A percentile compares a stretch with the other conserved stretches of the same genome.
phyloP scores from a whole-genome alignment of 805 yeast genomes.

The Candida insectorum region DNA sequence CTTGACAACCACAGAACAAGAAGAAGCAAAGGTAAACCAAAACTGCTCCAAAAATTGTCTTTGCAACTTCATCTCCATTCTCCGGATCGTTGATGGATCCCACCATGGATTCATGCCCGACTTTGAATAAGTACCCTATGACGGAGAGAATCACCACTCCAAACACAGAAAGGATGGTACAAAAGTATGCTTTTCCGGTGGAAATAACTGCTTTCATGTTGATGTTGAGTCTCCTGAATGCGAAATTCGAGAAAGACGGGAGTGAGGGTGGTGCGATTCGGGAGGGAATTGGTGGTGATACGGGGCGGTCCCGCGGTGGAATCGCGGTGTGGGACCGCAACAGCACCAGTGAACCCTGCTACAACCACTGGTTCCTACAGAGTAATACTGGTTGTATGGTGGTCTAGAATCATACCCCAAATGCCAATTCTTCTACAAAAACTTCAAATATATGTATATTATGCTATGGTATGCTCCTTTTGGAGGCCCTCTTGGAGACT shows the following conservation, averaged over 20 bases:
- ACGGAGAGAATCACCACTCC: slow-evolving; percentile 85
- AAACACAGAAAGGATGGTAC: slow-evolving; percentile 89
- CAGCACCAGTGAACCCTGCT: no score
- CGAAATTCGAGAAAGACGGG: not conserved
- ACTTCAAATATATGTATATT: no score
- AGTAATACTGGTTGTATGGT: no score
- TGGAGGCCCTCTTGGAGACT: no score
- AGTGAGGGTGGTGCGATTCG: not conserved
- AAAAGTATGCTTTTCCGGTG: slow-evolving; percentile 88
- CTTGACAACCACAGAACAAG: slow-evolving; percentile 87
- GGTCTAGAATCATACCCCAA: no score
- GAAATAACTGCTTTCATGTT: slow-evolving; percentile 44
- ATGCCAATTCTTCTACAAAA: no score
- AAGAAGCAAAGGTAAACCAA: slow-evolving; percentile 76
- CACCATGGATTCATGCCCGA: slow-evolving; percentile 84
- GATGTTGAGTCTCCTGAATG: not conserved
- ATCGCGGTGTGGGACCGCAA: no score
- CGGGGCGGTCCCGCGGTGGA: no score
- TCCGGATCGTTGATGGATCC: slow-evolving; percentile 90
- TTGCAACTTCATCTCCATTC: slow-evolving; percentile 91
- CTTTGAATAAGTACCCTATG: slow-evolving; percentile 76
- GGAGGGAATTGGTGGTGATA: no score
- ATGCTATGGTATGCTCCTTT: no score
- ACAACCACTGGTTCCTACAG: no score
- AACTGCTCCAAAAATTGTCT: slow-evolving; percentile 87